phyloP scores from a whole-genome alignment of 73 alveolate species.

The Paramecium bursaria region DNA sequence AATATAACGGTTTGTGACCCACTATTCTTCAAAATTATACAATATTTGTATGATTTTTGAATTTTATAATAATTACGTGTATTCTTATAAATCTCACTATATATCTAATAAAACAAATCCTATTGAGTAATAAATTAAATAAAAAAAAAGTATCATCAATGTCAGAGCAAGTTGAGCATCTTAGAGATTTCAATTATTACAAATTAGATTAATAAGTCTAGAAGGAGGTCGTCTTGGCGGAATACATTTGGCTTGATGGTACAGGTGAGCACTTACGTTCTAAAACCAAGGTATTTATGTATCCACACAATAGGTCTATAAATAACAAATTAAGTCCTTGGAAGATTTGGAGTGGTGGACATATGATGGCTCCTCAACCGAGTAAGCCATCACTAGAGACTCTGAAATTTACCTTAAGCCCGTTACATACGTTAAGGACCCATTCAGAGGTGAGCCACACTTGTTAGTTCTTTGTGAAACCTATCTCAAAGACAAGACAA shows the following conservation, averaged over 20 bases:
- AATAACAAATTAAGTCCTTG: slow-evolving; percentile 53
- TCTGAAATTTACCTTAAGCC: slow-evolving; percentile 93
- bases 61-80: no score
- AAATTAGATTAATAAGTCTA: slow-evolving; percentile 6
- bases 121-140: no score
- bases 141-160: no score
- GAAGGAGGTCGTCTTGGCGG: slow-evolving; percentile 69
- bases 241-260: slow-evolving; percentile 91
- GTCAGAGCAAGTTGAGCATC: slow-evolving; percentile 36
- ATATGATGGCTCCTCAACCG: slow-evolving; percentile 93
- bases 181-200: slow-evolving; percentile 66
- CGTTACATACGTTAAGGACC: slow-evolving; percentile 85
- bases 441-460: slow-evolving; percentile 88
- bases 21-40: no score
- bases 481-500: slow-evolving; percentile 80
- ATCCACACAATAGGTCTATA: slow-evolving; percentile 40
- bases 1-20: no score
- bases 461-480: slow-evolving; percentile 89
- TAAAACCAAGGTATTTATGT: slow-evolving; percentile 68
- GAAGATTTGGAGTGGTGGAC: slow-evolving; percentile 92
- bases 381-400: slow-evolving; percentile 88
- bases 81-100: no score
- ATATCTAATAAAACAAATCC: no score
- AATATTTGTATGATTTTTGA: no score
- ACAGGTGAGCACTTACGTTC: slow-evolving; percentile 81